Evolutionary conservation across 495 filamentous ascomycete species (phyloP).

Genomic region (Lepidopterella palustris): DNA sequence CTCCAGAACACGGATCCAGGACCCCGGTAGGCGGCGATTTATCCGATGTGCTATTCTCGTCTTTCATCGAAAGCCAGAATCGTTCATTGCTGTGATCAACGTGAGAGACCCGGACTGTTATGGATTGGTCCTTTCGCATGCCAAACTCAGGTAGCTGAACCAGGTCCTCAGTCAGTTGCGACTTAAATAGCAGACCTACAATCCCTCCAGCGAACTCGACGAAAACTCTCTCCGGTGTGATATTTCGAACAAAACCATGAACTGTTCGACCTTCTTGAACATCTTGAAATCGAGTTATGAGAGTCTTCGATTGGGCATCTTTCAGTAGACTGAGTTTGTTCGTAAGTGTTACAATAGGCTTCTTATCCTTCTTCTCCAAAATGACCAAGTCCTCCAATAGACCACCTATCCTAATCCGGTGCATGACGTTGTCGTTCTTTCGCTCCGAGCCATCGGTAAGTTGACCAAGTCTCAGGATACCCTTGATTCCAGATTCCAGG

Average conservation of each 20-base stretch:
- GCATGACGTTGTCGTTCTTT: conserved; percentile 67
- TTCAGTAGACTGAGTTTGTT: conserved; percentile 77
- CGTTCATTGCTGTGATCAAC: conserved; percentile 51
- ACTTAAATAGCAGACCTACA: conserved; percentile 70
- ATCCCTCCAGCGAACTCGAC: conserved; percentile 74
- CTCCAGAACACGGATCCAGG: conserved; percentile 15
- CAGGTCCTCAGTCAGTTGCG: conserved; percentile 61
- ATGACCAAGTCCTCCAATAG: conserved; percentile 76
- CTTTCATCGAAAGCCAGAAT: conserved; percentile 56
- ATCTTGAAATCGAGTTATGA: conserved; percentile 62
- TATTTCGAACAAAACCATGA: conserved; percentile 77
- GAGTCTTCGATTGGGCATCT: conserved; percentile 56
- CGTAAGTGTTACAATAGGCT: conserved; percentile 64
- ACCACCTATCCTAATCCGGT: conserved; percentile 74
- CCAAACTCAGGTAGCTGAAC: conserved; percentile 66
- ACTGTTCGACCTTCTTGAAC: conserved; percentile 60
- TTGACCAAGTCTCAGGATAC: conserved; percentile 65
- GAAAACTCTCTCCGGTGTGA: conserved; percentile 70
- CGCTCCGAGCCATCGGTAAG: conserved; percentile 71
- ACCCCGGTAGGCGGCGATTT: neutral
- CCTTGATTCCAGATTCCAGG: conserved; percentile 65
- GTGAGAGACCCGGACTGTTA: conserved; percentile 61
- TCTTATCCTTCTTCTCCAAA: conserved; percentile 67
- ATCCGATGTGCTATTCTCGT: conserved; percentile 30
- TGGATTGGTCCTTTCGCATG: conserved; percentile 60